Conservation (phyloP, 169 alveolate species). For the Perkinsus marinus region DNA sequence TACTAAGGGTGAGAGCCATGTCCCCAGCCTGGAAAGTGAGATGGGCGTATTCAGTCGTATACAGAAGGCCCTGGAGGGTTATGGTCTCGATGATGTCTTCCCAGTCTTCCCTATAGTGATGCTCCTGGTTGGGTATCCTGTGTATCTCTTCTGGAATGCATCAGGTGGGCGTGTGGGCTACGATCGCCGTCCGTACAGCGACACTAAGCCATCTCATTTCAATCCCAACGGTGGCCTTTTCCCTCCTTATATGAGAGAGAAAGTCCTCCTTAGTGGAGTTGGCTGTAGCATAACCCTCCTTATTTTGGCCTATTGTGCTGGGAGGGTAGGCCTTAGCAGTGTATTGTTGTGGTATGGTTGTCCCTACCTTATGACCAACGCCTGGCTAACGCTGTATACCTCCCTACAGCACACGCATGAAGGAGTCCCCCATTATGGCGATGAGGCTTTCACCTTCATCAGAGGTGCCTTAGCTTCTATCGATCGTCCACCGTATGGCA, state of each 20-base stretch:
- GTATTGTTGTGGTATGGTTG: slow-evolving; percentile 24
- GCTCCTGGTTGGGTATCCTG: slow-evolving; percentile 33
- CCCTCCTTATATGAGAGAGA: slow-evolving; percentile 20
- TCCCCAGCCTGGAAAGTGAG: slow-evolving; percentile 9
- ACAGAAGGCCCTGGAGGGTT: not conserved
- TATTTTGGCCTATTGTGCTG: slow-evolving; percentile 16
- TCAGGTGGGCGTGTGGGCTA: slow-evolving; percentile 31
- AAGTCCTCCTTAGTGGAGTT: slow-evolving; percentile 17
- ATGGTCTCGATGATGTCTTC: not conserved
- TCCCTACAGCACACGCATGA: slow-evolving; percentile 44
- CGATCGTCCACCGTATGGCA: slow-evolving; percentile 36
- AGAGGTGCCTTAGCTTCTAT: slow-evolving; percentile 41
- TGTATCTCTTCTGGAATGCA: slow-evolving; percentile 22
- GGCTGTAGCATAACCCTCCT: slow-evolving; percentile 12
- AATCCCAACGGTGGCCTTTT: slow-evolving; percentile 21
- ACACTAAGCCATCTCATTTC: slow-evolving; percentile 10
- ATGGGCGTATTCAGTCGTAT: not conserved
- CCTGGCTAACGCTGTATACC: slow-evolving; percentile 40
- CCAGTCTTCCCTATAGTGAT: not conserved
- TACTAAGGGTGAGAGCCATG: slow-evolving; percentile 47
- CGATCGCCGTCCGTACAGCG: slow-evolving; percentile 1
- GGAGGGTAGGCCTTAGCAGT: not conserved
- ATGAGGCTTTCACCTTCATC: slow-evolving; percentile 38
- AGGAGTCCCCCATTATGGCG: slow-evolving; percentile 36
- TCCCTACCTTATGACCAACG: slow-evolving; percentile 28